These are phyloP conservation scores for Platanthera guangdongensis DNA, from an alignment of 106 monocot species.

Conservation along the genomic window DNA sequence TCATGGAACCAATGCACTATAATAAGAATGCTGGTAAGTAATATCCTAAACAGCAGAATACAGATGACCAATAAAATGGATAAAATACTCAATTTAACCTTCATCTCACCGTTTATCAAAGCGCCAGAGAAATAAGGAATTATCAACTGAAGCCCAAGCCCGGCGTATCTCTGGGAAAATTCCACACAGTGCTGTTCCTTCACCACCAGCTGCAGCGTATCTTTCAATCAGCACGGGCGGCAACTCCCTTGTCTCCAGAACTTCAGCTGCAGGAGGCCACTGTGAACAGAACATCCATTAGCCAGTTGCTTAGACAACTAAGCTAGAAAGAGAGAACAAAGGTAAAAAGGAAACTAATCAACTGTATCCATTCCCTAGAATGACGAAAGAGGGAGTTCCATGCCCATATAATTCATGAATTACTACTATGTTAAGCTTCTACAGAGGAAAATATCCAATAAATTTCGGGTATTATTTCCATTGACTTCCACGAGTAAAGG, in stretches of 20 bases:
- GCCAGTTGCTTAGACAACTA: neutral
- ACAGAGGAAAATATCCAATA: neutral
- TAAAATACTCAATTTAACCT: neutral
- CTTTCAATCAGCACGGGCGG: slow-evolving; percentile 72
- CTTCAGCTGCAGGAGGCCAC: slow-evolving; percentile 91
- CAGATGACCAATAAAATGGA: neutral
- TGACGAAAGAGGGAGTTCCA: neutral
- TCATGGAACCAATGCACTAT: neutral
- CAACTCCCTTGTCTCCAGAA: slow-evolving; percentile 63
- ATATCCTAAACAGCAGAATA: neutral
- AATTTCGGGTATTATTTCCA: neutral
- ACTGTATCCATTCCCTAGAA: neutral
- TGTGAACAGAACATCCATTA: slow-evolving; percentile 15
- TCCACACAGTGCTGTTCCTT: slow-evolving; percentile 97
- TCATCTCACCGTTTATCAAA: slow-evolving; percentile 80
- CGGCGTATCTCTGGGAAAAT: slow-evolving; percentile 84
- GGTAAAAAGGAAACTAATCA: neutral
- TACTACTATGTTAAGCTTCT: neutral
- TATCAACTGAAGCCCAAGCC: slow-evolving; percentile 98
- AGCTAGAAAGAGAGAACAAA: neutral
- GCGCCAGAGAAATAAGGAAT: slow-evolving; percentile 88
- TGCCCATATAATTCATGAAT: neutral
- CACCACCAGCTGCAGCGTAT: slow-evolving; percentile 75
- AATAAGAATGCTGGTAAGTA: neutral
- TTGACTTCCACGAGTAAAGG: neutral